A percentile compares a stretch with the other conserved stretches of the same genome.
Conservation (phyloP, 495 filamentous ascomycete species). For the Talaromyces proteolyticus region DNA sequence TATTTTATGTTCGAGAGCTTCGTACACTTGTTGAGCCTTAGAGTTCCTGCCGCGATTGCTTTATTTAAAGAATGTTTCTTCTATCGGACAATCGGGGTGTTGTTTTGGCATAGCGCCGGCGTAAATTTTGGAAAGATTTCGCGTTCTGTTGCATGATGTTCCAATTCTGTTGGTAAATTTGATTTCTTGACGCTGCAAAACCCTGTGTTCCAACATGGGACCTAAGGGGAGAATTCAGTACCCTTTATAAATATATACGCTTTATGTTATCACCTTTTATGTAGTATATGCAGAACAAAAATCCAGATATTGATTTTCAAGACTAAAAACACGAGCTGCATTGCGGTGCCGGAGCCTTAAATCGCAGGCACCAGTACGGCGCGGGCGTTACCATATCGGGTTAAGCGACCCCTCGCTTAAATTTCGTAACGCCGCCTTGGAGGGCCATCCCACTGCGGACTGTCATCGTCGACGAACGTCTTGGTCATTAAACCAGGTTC, state of each 20-base stretch:
- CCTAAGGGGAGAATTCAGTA: conserved; percentile 2
- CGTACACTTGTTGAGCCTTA: neutral
- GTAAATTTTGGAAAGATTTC: conserved; percentile 33
- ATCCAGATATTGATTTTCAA: conserved; percentile 2
- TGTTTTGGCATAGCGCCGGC: conserved; percentile 36
- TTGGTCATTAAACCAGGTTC: neutral
- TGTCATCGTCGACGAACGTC: neutral
- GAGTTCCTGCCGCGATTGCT: neutral
- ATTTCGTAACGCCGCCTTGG: conserved; percentile 44
- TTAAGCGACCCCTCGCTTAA: conserved; percentile 46
- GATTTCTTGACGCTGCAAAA: neutral
- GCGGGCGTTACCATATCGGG: conserved; percentile 22
- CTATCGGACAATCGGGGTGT: conserved; percentile 8
- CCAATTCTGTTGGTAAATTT: conserved; percentile 10
- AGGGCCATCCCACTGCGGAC: conserved; percentile 26
- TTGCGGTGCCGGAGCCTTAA: too few species aligned
- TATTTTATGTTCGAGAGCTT: neutral
- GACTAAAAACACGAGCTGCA: too few species aligned
- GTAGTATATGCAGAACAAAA: conserved; percentile 5
- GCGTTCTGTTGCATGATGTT: conserved; percentile 18
- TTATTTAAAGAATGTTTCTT: neutral
- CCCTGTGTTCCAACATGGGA: neutral
- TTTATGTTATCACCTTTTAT: conserved; percentile 6
- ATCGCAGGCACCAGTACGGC: neutral
- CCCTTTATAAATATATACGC: conserved; percentile 5